Percentiles rank a stretch among this genome's conserved stretches.
phyloP scores from a whole-genome alignment of 192 early-diverging fungal genomes.

The Spizellomyces sp. region DNA sequence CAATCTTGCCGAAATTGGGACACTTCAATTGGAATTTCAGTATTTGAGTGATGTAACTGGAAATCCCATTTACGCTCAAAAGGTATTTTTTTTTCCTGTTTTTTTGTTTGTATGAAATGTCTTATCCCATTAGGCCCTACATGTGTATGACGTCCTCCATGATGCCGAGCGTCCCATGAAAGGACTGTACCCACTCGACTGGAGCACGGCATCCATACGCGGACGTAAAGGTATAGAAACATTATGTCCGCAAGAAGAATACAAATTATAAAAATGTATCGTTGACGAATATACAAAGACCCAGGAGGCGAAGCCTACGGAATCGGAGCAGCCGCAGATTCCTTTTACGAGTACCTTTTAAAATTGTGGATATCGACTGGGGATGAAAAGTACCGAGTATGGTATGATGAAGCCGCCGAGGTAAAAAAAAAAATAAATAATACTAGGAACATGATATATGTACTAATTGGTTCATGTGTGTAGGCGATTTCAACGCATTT shows the following conservation, averaged over 20 bases:
- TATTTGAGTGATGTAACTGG: slow-evolving; percentile 80
- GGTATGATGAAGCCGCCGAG: slow-evolving; percentile 35
- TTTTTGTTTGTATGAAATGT: no score
- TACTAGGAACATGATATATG: no score
- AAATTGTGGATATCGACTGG: slow-evolving; percentile 51
- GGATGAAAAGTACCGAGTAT: slow-evolving; percentile 32
- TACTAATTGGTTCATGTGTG: not conserved
- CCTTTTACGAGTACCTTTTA: slow-evolving; percentile 54
- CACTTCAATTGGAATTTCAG: slow-evolving; percentile 79
- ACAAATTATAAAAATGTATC: no score
- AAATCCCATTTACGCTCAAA: slow-evolving; percentile 64
- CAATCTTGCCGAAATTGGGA: slow-evolving; percentile 50
- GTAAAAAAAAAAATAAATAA: no score
- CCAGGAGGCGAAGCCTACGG: slow-evolving; percentile 30
- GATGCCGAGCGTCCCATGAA: slow-evolving; percentile 40
- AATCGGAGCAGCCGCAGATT: slow-evolving; percentile 44
- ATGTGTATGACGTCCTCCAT: slow-evolving; percentile 45
- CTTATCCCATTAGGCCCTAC: not conserved
- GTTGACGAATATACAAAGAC: not conserved
- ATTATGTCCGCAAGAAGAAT: no score
- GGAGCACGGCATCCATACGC: slow-evolving; percentile 26
- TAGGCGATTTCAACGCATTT: not conserved
- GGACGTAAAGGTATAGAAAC: not conserved
- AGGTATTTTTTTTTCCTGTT: slow-evolving; percentile 1
- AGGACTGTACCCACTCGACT: slow-evolving; percentile 63